These are phyloP conservation scores for Parafenestella ontariensis DNA, from an alignment of 2,329 filamentous ascomycete genomes.

Conservation along the genomic window DNA sequence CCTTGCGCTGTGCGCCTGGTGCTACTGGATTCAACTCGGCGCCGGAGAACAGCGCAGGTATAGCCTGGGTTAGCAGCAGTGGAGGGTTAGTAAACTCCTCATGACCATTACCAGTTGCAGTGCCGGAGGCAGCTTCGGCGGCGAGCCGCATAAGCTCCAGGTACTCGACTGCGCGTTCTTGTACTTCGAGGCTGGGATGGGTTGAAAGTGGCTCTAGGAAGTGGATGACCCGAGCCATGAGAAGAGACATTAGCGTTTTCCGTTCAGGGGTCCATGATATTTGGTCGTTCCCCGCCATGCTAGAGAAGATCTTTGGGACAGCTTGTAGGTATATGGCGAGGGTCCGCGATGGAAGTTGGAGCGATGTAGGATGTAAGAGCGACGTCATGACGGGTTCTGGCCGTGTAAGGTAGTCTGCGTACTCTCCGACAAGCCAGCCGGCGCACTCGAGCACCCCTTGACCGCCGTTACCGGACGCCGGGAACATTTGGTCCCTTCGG, in stretches of 20 bases:
- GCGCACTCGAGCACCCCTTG: conserved; percentile 75
- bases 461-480: conserved; percentile 58
- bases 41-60: conserved; percentile 85
- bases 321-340: conserved; percentile 85
- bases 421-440: conserved; percentile 90
- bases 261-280: conserved; percentile 74
- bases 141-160: conserved; percentile 87
- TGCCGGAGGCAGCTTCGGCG: conserved; percentile 77
- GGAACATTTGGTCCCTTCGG: conserved; percentile 64
- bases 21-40: conserved; percentile 94
- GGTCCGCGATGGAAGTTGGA: conserved; percentile 66
- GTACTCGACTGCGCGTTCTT: conserved; percentile 93
- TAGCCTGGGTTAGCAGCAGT: conserved; percentile 84
- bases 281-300: conserved; percentile 70
- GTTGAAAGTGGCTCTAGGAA: conserved; percentile 79
- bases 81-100: conserved; percentile 79
- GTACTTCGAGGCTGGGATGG: conserved; percentile 90
- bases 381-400: conserved; percentile 76
- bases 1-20: conserved; percentile 79
- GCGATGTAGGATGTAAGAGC: conserved; percentile 72
- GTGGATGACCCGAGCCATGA: conserved; percentile 82
- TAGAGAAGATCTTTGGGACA: conserved; percentile 81
- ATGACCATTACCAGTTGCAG: conserved; percentile 63
- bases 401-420: conserved; percentile 72
- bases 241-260: conserved; percentile 75